A percentile compares a stretch with the other conserved stretches of the same genome.
phyloP scores from a whole-genome alignment of 148 eudicot genomes.

The Vaccinium vitisidaea region DNA sequence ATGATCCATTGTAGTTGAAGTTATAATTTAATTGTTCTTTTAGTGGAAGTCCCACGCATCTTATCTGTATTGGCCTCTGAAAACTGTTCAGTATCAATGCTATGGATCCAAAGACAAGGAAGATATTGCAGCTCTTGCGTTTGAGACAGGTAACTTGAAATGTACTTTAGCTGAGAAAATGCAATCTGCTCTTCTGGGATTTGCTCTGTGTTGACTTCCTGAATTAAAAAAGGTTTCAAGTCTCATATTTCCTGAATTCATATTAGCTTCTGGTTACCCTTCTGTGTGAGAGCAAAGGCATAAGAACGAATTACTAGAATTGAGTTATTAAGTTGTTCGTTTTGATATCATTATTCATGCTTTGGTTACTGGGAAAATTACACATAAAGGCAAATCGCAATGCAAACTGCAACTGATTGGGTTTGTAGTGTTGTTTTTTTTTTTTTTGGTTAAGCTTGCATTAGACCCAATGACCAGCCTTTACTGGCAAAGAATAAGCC shows the following conservation, averaged over 20 bases:
- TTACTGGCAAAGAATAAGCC: not conserved
- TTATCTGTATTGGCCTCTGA: not conserved
- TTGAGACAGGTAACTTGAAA: constrained; percentile 59
- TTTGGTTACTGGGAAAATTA: not conserved
- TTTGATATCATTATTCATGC: not conserved
- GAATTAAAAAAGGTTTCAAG: not conserved
- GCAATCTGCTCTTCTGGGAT: not conserved
- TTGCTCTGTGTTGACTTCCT: not conserved
- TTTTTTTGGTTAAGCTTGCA: not conserved
- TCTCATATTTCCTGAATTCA: not conserved
- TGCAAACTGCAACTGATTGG: not conserved
- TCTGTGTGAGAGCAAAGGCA: not conserved
- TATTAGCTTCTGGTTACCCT: not conserved
- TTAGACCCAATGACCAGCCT: not conserved
- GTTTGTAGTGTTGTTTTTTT: not conserved
- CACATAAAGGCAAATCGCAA: not conserved
- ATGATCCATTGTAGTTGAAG: constrained; percentile 11
- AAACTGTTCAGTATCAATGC: constrained; percentile 66
- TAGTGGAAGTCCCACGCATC: not conserved
- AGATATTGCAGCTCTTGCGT: constrained; percentile 74
- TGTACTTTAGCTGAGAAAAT: not conserved
- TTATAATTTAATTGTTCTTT: not conserved
- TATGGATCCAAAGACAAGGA: constrained; percentile 71
- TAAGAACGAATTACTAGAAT: not conserved
- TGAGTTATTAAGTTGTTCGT: not conserved